Conservation (phyloP, 495 filamentous ascomycete genomes). For the Aspergillus leporis region DNA sequence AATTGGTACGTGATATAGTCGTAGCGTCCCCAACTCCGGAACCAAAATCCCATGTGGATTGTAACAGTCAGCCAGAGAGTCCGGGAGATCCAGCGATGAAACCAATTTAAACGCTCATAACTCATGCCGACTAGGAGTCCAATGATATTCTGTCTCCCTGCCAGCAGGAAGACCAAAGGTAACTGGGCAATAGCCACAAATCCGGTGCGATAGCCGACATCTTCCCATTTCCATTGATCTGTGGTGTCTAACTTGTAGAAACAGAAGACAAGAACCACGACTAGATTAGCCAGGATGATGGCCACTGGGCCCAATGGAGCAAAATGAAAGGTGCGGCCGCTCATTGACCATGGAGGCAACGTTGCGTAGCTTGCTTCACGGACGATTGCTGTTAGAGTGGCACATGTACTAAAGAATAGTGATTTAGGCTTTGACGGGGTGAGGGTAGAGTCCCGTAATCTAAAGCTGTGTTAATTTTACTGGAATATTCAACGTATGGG, state of each 20-base stretch:
- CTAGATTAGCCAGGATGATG: constrained; percentile 40
- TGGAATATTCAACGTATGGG: not conserved
- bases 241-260: constrained; percentile 43
- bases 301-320: constrained; percentile 38
- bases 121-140: constrained; percentile 66
- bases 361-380: constrained; percentile 70
- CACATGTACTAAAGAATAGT: constrained; percentile 53
- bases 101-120: constrained; percentile 79
- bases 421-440: constrained; percentile 68
- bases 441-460: constrained; percentile 29
- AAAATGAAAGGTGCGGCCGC: constrained; percentile 48
- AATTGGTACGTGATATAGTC: constrained; percentile 65
- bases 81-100: constrained; percentile 78
- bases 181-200: constrained; percentile 79
- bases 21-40: constrained; percentile 63
- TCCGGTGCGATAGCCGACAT: constrained; percentile 72
- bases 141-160: constrained; percentile 76
- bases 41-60: constrained; percentile 74
- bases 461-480: constrained; percentile 8
- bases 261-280: constrained; percentile 41
- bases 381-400: constrained; percentile 65
- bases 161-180: constrained; percentile 77
- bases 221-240: constrained; percentile 58
- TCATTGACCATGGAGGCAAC: constrained; percentile 50
- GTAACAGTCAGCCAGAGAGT: constrained; percentile 73